Evolutionary conservation across 768 basidiomycete genomes (phyloP), one percentile per base, ranked within the genome.

Genomic region (Megacollybia marginata): DNA sequence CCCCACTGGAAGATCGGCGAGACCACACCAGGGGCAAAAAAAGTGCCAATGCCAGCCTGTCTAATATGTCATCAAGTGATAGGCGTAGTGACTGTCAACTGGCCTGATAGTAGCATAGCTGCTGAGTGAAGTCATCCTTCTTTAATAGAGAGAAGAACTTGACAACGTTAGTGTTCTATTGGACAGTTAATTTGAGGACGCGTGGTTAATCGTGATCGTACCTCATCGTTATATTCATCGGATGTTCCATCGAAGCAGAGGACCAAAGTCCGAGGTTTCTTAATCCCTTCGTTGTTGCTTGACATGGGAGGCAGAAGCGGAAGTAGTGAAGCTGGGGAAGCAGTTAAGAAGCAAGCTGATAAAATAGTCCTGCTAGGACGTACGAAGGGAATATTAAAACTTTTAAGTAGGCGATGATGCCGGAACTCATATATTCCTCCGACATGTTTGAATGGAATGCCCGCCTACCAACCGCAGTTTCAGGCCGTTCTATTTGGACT

Each of bases 51-150:
- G n/a, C 75, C 75, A 38, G 76, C 57, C 71, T 74, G 20, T 4
- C 18, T 11, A 18, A 31, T 7, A 12, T 28, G 2, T 35, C 18
- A 53, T 28, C 23, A 28, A 28, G 23, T 28, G 47, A 13, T 23
- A 34, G 42, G 40, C 4, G 20, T 18, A 33, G 23, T n/a, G 7
- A 16, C 20, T 8, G 32, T 15, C 36, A 6, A 55, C 62, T 31
- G 40, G 82, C 84, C 66, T 90, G 88, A 58, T 91, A 91, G 60
- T 87, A 89, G 57, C 71, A 71, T 1, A 85, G 61, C 54, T 85
- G 84, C 46, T 74, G 56, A 19, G 74, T 68, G 16, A 70, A 67
- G 33, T 76, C 62, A 47, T 82, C 80, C 61, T 81, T 86, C 66
- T 76, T 73, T 34, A 91, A 71, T 28, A 91, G 66, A 7, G 75